phyloP scores from a whole-genome alignment of 176 grass and related monocot genomes.

The Alopecurus myosuroides region DNA sequence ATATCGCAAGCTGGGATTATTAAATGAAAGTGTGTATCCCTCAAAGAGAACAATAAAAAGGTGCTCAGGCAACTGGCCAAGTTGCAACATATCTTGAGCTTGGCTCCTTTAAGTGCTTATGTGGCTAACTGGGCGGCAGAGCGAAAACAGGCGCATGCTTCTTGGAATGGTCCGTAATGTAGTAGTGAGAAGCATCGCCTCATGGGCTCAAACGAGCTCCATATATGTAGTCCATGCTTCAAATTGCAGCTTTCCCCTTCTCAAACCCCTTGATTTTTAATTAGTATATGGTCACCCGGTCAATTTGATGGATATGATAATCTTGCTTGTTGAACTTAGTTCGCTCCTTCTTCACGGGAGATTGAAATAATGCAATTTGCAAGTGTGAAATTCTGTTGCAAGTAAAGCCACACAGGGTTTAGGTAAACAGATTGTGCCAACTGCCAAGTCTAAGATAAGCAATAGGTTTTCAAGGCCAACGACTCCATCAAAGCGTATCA shows the following conservation, averaged over 20 bases:
- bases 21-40: conserved; percentile 11
- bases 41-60: conserved; percentile 12
- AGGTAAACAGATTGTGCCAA: not conserved
- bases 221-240: no score
- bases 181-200: not conserved
- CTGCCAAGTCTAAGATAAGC: not conserved
- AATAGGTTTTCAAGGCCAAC: not conserved
- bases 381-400: not conserved
- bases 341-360: not conserved
- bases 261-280: not conserved
- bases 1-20: not conserved
- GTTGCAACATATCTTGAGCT: conserved; percentile 40
- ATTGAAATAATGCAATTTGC: not conserved
- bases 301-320: not conserved
- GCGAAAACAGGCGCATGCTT: conserved; percentile 15
- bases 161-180: not conserved
- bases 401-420: not conserved
- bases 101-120: conserved; percentile 34
- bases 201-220: not conserved
- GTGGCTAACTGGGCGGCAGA: conserved; percentile 23
- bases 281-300: not conserved
- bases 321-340: not conserved
- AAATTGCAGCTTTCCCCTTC: not conserved
- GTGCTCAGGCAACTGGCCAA: conserved; percentile 27
- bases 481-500: not conserved